These are phyloP conservation scores for Talaromyces sp. DNA, from an alignment of 2,329 filamentous ascomycete genomes.

Conservation along the genomic window DNA sequence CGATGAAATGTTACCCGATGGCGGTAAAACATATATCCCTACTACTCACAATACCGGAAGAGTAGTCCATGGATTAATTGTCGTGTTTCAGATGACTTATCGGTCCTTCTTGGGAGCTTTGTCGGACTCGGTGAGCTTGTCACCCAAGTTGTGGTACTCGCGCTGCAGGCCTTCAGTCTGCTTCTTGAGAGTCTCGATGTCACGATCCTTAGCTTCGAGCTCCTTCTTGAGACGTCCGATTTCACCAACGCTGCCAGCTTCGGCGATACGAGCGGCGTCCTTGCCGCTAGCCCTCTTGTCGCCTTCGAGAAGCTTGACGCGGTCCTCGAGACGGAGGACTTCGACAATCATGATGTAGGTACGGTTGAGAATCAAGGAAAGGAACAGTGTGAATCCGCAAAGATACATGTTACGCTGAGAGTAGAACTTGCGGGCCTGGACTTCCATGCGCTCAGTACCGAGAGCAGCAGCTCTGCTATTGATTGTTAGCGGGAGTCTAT, in stretches of 20 bases:
- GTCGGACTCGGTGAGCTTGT: slow-evolving; percentile 64
- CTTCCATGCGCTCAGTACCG: slow-evolving; percentile 93
- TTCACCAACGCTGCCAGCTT: slow-evolving; percentile 69
- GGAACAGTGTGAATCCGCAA: slow-evolving; percentile 97
- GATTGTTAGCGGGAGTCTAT: slow-evolving; percentile 4
- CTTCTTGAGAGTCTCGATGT: slow-evolving; percentile 72
- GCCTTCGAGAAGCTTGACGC: slow-evolving; percentile 78
- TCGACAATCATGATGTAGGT: slow-evolving; percentile 98
- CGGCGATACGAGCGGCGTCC: slow-evolving; percentile 67
- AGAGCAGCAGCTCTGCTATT: slow-evolving; percentile 57
- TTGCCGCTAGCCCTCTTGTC: slow-evolving; percentile 59
- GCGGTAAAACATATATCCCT: background rate
- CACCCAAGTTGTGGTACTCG: slow-evolving; percentile 82
- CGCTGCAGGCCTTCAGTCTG: slow-evolving; percentile 77
- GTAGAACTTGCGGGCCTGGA: slow-evolving; percentile 99
- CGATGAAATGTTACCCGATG: background rate
- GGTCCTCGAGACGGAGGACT: slow-evolving; percentile 85
- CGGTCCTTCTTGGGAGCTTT: slow-evolving; percentile 54
- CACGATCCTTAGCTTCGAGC: slow-evolving; percentile 22
- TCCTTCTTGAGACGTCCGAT: slow-evolving; percentile 72
- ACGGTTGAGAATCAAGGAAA: slow-evolving; percentile 94
- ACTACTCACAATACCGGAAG: slow-evolving; percentile 5
- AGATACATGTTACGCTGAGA: slow-evolving; percentile 99
- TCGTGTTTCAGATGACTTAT: slow-evolving; percentile 32
- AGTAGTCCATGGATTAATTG: background rate